A percentile compares a stretch with the other conserved stretches of the same genome.
These are phyloP conservation scores for Chloropicon primus DNA, from an alignment of 139 green algal genomes.

Conservation along the genomic window DNA sequence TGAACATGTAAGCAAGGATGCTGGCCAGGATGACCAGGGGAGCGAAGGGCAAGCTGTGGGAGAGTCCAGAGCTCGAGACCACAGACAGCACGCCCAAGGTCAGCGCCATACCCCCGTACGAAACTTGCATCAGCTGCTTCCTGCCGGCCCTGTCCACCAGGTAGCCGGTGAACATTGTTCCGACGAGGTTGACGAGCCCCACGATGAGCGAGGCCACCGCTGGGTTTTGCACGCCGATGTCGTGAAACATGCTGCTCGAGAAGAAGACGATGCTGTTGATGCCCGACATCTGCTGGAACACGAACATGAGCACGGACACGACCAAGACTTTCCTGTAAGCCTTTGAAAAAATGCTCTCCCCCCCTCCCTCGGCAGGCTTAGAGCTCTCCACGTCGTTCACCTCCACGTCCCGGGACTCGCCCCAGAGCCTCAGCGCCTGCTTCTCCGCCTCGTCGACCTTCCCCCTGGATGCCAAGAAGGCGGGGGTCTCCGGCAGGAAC, in stretches of 20 bases:
- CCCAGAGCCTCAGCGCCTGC: constrained; percentile 47
- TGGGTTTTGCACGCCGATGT: background rate
- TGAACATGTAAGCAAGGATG: constrained; percentile 76
- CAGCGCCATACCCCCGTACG: background rate
- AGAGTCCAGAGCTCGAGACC: no score
- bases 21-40: constrained; percentile 54
- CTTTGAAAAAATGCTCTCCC: background rate
- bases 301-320: constrained; percentile 40
- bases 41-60: no score
- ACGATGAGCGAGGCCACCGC: background rate
- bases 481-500: constrained; percentile 60
- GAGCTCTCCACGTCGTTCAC: background rate
- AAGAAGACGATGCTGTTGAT: constrained; percentile 95
- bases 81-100: background rate
- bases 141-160: constrained; percentile 69
- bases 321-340: background rate
- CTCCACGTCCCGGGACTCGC: constrained; percentile 7
- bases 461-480: constrained; percentile 51
- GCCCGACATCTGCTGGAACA: constrained; percentile 88
- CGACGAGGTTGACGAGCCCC: background rate
- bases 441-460: constrained; percentile 32
- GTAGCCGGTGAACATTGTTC: constrained; percentile 36
- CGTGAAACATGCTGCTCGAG: constrained; percentile 74
- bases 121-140: constrained; percentile 22
- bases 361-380: background rate